These are phyloP conservation scores for Calocybe gambosa DNA, from an alignment of 1,284 basidiomycete species.

Conservation along the genomic window DNA sequence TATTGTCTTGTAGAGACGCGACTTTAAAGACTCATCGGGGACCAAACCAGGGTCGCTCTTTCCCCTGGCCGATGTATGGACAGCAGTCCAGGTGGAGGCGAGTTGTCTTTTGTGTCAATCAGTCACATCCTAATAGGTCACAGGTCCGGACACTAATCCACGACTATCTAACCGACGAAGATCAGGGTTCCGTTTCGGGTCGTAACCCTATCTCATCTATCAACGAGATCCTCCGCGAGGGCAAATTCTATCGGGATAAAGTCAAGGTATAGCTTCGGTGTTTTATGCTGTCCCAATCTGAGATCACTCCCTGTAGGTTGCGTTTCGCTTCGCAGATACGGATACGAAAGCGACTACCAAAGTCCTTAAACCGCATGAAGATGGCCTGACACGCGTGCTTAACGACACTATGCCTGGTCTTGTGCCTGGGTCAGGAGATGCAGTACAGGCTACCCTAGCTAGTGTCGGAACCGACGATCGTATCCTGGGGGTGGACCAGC, in stretches of 20 bases:
- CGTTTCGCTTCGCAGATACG: conserved; percentile 86
- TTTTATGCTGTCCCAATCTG: neutral
- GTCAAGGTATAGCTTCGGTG: conserved; percentile 51
- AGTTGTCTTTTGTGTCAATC: conserved; percentile 11
- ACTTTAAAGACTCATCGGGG: conserved; percentile 81
- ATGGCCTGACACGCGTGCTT: conserved; percentile 79
- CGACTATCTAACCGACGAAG: conserved; percentile 90
- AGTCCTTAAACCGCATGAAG: conserved; percentile 73
- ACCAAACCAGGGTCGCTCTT: conserved; percentile 69
- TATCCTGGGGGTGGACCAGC: conserved; percentile 62
- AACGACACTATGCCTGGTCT: conserved; percentile 93
- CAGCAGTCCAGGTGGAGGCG: conserved; percentile 87
- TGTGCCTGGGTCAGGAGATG: conserved; percentile 65
- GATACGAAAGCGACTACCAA: conserved; percentile 69
- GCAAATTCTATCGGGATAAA: conserved; percentile 71
- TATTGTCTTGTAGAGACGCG: conserved; percentile 54
- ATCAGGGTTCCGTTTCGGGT: conserved; percentile 67
- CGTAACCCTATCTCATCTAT: conserved; percentile 89
- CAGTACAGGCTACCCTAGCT: conserved; percentile 55
- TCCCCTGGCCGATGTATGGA: conserved; percentile 88
- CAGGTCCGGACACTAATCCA: conserved; percentile 83
- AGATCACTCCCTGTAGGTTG: conserved; percentile 47
- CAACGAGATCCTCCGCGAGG: conserved; percentile 90
- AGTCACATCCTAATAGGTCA: conserved; percentile 6
- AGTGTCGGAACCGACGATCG: conserved; percentile 66